Evolutionary conservation across 1,284 basidiomycete genomes (phyloP).

Genomic region (Papiliotrema fonsecae): DNA sequence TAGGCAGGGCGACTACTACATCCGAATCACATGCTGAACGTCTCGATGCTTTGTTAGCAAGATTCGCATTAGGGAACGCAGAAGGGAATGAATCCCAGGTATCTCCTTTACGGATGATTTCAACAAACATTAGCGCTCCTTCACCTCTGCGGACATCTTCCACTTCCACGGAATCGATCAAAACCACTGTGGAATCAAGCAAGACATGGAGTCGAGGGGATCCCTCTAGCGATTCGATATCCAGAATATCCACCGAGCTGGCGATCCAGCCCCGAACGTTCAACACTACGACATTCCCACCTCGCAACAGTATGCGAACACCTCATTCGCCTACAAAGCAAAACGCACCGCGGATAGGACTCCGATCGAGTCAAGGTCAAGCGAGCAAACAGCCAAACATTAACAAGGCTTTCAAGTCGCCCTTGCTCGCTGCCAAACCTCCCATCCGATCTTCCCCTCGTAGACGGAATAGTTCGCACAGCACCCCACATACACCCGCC

Average conservation of each 20-base stretch:
- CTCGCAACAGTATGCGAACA: neutral
- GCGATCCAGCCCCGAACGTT: too few relatives aligned
- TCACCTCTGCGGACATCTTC: slow-evolving; percentile 1
- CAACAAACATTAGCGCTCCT: slow-evolving; percentile 1
- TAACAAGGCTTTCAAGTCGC: slow-evolving; percentile 8
- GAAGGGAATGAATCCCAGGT: neutral
- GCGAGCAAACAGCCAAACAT: neutral
- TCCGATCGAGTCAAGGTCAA: slow-evolving; percentile 2
- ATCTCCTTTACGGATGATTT: neutral
- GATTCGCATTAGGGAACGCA: neutral
- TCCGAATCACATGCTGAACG: neutral
- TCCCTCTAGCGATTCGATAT: too few relatives aligned
- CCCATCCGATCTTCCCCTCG: slow-evolving; percentile 8
- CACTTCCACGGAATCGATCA: slow-evolving; percentile 1
- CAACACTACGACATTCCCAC: too few relatives aligned
- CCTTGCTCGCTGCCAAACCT: neutral
- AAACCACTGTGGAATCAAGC: neutral
- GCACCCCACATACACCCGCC: neutral
- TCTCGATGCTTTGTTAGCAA: slow-evolving; percentile 2
- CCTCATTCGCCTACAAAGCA: slow-evolving; percentile 5
- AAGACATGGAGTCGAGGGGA: neutral
- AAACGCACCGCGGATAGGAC: slow-evolving; percentile 5
- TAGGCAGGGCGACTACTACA: too few relatives aligned
- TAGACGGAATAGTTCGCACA: neutral
- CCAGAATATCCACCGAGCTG: neutral